Conservation (phyloP, 2,329 filamentous ascomycete genomes). For the Xylaria sp. region DNA sequence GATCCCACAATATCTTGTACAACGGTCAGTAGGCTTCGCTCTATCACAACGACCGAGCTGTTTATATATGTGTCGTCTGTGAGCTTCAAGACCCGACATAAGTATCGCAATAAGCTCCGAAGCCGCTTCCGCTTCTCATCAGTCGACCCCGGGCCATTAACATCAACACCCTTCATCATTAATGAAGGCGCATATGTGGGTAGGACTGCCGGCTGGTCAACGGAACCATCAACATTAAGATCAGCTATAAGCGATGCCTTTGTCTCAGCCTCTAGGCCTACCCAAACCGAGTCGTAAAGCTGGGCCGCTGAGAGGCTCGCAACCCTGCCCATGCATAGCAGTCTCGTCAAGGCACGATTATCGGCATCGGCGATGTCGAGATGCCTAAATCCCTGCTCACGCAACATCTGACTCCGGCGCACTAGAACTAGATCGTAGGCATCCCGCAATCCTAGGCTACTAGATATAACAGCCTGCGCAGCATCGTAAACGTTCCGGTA, state of each 20-base stretch:
- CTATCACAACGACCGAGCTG: conserved; percentile 17
- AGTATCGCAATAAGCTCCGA: conserved; percentile 46
- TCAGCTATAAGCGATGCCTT: conserved; percentile 44
- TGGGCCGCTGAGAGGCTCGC: conserved; percentile 46
- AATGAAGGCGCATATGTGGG: conserved; percentile 54
- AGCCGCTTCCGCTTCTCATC: conserved; percentile 41
- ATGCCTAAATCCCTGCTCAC: conserved; percentile 43
- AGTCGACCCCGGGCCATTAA: conserved; percentile 34
- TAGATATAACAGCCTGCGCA: conserved; percentile 46
- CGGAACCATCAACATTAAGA: conserved; percentile 51
- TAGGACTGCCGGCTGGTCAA: conserved; percentile 49
- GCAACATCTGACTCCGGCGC: conserved; percentile 46
- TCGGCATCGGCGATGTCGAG: conserved; percentile 43
- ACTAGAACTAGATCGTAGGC: conserved; percentile 51
- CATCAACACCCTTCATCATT: conserved; percentile 47
- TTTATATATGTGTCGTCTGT: not conserved
- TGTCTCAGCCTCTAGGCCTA: conserved; percentile 36
- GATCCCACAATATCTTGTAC: conserved; percentile 14
- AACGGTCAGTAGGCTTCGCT: conserved; percentile 8
- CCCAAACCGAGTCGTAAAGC: conserved; percentile 47
- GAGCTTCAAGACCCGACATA: conserved; percentile 43
- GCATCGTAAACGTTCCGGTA: conserved; percentile 48
- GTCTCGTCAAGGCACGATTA: conserved; percentile 50
- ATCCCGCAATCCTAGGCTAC: conserved; percentile 39
- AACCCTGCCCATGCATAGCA: conserved; percentile 52